phyloP scores from a whole-genome alignment of 371 early-diverging fungal species.

The Haplosporangium sp. region DNA sequence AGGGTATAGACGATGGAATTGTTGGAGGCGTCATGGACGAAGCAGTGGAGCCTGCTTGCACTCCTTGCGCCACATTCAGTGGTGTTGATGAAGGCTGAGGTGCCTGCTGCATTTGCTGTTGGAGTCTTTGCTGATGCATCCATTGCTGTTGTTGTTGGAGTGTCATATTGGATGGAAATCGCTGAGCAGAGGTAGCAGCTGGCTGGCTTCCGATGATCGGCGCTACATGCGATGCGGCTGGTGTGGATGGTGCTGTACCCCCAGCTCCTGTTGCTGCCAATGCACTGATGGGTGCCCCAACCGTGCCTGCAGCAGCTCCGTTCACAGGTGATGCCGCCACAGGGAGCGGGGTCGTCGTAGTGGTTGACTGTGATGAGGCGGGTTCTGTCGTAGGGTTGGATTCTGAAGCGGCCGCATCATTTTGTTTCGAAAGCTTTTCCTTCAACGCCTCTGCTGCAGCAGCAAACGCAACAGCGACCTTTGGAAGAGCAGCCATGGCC shows the following conservation, averaged over 20 bases:
- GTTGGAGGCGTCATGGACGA: background rate
- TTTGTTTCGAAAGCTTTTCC: slow-evolving; percentile 4
- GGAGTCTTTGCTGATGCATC: slow-evolving; percentile 29
- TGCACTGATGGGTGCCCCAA: background rate
- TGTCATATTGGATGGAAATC: slow-evolving; percentile 18
- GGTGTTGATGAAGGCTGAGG: slow-evolving; percentile 4
- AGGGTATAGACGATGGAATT: slow-evolving; percentile 16
- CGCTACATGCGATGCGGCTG: slow-evolving; percentile 15
- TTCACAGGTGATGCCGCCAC: slow-evolving; percentile 1
- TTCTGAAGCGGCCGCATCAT: background rate
- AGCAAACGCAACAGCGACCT: slow-evolving; percentile 45
- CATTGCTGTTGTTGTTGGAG: slow-evolving; percentile 26
- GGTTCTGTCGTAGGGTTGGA: background rate
- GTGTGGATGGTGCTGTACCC: background rate
- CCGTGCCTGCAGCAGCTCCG: background rate
- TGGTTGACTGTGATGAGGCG: background rate
- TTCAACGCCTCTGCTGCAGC: slow-evolving; percentile 28
- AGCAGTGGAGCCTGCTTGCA: background rate
- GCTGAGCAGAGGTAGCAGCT: slow-evolving; percentile 7
- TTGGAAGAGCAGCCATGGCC: slow-evolving; percentile 42
- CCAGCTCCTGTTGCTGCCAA: slow-evolving; percentile 2
- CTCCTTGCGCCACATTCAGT: slow-evolving; percentile 6
- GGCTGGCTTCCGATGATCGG: slow-evolving; percentile 28
- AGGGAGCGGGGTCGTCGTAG: background rate
- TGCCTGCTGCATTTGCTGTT: slow-evolving; percentile 16